Conservation (phyloP, 2,329 filamentous ascomycete species). For the Penicillium sclerotiorum region DNA sequence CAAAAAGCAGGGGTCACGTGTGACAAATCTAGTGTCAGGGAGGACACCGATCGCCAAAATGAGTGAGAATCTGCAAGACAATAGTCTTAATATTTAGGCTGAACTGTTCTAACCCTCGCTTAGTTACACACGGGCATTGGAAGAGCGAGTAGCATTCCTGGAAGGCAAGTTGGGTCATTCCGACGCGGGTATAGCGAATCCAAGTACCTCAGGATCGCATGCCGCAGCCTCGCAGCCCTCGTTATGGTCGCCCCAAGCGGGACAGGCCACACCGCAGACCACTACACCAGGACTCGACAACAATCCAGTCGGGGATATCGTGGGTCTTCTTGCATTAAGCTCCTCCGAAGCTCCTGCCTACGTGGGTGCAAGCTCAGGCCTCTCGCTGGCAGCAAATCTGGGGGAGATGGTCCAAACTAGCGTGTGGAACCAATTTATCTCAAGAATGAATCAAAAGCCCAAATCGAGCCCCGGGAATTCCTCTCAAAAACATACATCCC, state of each 20-base stretch:
- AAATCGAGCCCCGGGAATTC: conserved; percentile 18
- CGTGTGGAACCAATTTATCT: conserved; percentile 56
- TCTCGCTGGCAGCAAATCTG: conserved; percentile 53
- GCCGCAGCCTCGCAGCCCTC: conserved; percentile 21
- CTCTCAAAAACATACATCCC: conserved; percentile 6
- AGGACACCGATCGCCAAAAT: conserved; percentile 40
- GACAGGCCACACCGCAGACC: conserved; percentile 20
- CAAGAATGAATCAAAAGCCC: conserved; percentile 25
- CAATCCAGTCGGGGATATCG: conserved; percentile 48
- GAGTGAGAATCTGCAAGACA: conserved; percentile 29
- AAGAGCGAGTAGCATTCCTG: conserved; percentile 48
- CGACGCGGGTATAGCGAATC: conserved; percentile 12
- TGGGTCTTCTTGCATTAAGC: conserved; percentile 54
- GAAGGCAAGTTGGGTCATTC: conserved; percentile 35
- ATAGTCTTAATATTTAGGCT: background rate
- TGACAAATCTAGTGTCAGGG: conserved; percentile 47
- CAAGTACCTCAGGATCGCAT: conserved; percentile 16
- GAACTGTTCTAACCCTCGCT: background rate
- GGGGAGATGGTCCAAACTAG: conserved; percentile 59
- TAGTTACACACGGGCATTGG: conserved; percentile 48
- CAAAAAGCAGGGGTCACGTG: conserved; percentile 45
- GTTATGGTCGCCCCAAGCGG: conserved; percentile 27
- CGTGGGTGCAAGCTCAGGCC: conserved; percentile 53
- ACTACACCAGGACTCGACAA: conserved; percentile 30
- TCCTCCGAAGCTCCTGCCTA: conserved; percentile 52